Evolutionary conservation across 106 monocot genomes (phyloP), one percentile per base, ranked within the genome.

Genomic region (Gastrodia elata): DNA sequence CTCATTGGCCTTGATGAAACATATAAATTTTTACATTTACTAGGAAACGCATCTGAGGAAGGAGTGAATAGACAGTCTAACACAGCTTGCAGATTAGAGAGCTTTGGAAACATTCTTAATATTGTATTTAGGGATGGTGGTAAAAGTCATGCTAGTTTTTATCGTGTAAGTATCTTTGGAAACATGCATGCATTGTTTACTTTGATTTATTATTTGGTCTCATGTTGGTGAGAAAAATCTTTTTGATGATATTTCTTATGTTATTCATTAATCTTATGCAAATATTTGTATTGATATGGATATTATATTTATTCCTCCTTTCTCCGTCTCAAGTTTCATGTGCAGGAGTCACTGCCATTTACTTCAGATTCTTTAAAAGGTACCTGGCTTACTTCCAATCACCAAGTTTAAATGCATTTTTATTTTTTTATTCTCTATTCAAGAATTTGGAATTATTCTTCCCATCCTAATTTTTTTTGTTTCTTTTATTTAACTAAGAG

Each of bases 41-140:
- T 35, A 89, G 89, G 81, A 44, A 74, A 71, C 39, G 72, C 68
- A 25, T 65, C 72, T 80, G 79, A 74, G 25, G 72, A 68, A 61
- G 75, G 72, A 40, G 57, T 28, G 44, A 70, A 58, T 64, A 46
- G 75, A n/a, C 75, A 83, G 72, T 52, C 83, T 72, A 88, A 83
- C 18, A 78, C 83, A 7, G 46, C 90, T 15, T 90, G 81, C 81
- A 90, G 93, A 82, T 78, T 97, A 59, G 90, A 92, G 77, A 83
- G 70, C 71, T 82, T 97, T 56, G 86, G 68, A 48, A 88, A 91
- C 76, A 83, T 97, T 68, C 84, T 97, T 64, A 83, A 97, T 56
- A 88, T 84, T 71, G 88, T 93, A 68, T 97, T 97, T 75, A 80
- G 84, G 72, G 86, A 88, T 81, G 90, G 93, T 80, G 88, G 81